Conservation (phyloP, 129 eudicot species). For the Mikania micrantha region DNA sequence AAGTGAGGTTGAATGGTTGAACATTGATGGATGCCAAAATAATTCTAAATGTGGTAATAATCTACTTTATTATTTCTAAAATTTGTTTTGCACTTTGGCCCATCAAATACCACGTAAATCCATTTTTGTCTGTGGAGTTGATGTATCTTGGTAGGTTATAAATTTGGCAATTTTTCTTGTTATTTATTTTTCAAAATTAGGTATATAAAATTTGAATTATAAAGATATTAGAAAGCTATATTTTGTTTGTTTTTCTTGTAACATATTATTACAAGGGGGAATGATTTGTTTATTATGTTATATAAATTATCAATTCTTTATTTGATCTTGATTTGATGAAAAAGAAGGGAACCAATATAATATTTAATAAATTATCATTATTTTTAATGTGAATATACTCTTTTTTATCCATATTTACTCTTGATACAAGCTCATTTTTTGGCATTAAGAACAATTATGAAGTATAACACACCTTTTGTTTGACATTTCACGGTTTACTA, state of each 20-base stretch:
- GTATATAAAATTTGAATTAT: not conserved
- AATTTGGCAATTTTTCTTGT: constrained; percentile 9
- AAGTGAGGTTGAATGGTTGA: constrained; percentile 9
- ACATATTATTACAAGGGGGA: not conserved
- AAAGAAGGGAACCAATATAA: not conserved
- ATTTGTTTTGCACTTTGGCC: constrained; percentile 14
- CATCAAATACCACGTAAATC: constrained; percentile 8
- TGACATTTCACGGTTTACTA: not conserved
- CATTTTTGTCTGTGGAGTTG: constrained; percentile 1
- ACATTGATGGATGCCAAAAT: constrained; percentile 29
- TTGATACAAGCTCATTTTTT: not conserved
- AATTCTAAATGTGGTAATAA: constrained; percentile 2
- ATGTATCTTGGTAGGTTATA: constrained; percentile 17
- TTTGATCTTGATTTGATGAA: not conserved
- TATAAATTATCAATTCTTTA: too few relatives aligned
- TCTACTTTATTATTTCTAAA: constrained; percentile 5
- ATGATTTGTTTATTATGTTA: not conserved
- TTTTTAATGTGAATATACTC: not conserved
- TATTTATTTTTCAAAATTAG: not conserved
- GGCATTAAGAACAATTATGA: not conserved
- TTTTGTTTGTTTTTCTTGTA: not conserved
- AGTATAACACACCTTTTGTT: not conserved
- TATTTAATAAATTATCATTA: not conserved
- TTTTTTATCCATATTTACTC: not conserved
- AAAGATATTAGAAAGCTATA: not conserved